Percentiles rank a stretch among this genome's conserved stretches.
Conservation (phyloP, 495 filamentous ascomycete genomes). For the Hypoxylon intermedium region DNA sequence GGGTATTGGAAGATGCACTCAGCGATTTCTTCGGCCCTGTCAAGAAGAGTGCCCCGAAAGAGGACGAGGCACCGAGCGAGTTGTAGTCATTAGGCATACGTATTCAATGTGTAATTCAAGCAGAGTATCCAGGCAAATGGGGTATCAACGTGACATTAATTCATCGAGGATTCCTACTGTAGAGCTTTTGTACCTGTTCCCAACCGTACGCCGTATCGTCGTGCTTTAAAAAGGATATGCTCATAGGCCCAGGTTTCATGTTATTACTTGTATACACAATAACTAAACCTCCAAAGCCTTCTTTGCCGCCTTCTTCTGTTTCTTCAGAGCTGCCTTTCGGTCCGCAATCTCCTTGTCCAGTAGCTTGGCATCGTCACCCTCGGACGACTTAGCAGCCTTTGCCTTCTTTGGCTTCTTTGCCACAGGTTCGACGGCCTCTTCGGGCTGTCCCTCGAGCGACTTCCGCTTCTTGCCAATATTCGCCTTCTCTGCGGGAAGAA, state of each 20-base stretch:
- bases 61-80: slow-evolving; percentile 27
- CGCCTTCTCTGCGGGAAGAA: slow-evolving; percentile 56
- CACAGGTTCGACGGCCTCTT: slow-evolving; percentile 50
- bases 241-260: slow-evolving; percentile 42
- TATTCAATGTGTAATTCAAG: slow-evolving; percentile 25
- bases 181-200: slow-evolving; percentile 18
- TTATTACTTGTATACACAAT: slow-evolving; percentile 25
- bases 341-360: slow-evolving; percentile 65
- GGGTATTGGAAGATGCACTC: slow-evolving; percentile 71
- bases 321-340: slow-evolving; percentile 65
- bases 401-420: slow-evolving; percentile 59
- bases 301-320: slow-evolving; percentile 64
- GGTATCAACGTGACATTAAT: slow-evolving; percentile 11
- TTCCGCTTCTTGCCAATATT: slow-evolving; percentile 74
- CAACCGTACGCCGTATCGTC: slow-evolving; percentile 22
- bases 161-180: slow-evolving; percentile 15
- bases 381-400: slow-evolving; percentile 54
- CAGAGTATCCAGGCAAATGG: slow-evolving; percentile 10
- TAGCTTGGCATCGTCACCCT: slow-evolving; percentile 62
- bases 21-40: slow-evolving; percentile 71
- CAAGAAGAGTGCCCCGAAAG: slow-evolving; percentile 40
- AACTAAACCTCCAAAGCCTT: slow-evolving; percentile 58
- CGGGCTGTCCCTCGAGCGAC: slow-evolving; percentile 45
- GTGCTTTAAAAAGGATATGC: slow-evolving; percentile 31
- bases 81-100: slow-evolving; percentile 28